Evolutionary conservation across 1,284 basidiomycete species (phyloP).

Genomic region (Microbotryomycetes sp.): DNA sequence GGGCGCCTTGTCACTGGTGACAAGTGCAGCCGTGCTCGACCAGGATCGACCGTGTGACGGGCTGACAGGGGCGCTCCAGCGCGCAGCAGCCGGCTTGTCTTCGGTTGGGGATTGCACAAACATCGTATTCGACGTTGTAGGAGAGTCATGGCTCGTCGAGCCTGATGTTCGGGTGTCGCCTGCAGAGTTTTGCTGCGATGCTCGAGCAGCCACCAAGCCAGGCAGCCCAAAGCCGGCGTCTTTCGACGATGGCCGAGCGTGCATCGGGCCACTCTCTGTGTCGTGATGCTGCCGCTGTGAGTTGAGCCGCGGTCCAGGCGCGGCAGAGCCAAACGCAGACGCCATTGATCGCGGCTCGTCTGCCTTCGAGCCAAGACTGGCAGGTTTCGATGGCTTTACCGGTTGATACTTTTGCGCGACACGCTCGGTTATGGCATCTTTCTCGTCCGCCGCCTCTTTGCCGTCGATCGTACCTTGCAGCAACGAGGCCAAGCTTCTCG

Average conservation of each 20-base stretch:
- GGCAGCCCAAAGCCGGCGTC: not conserved
- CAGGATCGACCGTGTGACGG: not conserved
- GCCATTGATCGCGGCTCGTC: constrained; percentile 3
- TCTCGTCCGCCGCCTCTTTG: not conserved
- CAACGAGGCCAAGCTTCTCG: not conserved
- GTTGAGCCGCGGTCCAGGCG: constrained; percentile 13
- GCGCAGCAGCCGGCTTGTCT: not conserved
- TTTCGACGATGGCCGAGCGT: not conserved
- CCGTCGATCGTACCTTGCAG: not conserved
- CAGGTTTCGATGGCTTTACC: not conserved
- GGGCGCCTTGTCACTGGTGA: not conserved
- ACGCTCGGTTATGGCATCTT: not conserved
- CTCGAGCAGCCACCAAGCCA: not conserved
- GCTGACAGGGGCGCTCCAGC: not conserved
- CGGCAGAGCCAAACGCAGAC: constrained; percentile 11
- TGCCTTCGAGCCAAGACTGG: not conserved
- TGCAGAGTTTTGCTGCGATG: not conserved
- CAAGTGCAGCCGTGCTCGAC: not conserved
- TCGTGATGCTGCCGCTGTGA: not conserved
- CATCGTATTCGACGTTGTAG: not conserved
- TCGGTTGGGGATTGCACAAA: not conserved
- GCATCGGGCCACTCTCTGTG: not conserved
- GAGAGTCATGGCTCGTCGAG: constrained; percentile 7
- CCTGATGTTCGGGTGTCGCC: not conserved
- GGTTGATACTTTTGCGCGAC: not conserved